phyloP scores from a whole-genome alignment of 352 stramenopile species.

The Albugo candida region DNA sequence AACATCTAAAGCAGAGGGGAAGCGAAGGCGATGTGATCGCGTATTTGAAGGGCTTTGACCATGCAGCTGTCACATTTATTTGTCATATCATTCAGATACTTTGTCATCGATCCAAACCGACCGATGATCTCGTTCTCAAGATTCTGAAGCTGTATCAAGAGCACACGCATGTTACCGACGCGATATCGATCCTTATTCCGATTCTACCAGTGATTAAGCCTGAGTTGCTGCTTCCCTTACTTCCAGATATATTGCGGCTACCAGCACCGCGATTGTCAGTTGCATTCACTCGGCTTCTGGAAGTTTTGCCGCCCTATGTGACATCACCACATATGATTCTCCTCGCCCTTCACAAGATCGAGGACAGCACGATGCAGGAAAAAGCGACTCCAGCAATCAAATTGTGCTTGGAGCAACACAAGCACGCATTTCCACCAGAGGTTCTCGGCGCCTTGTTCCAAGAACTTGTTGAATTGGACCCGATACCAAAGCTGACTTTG shows the following conservation, averaged over 20 bases:
- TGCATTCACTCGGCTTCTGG: slow-evolving; percentile 45
- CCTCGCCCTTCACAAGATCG: slow-evolving; percentile 53
- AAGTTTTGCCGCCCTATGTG: slow-evolving; percentile 46
- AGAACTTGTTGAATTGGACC: slow-evolving; percentile 34
- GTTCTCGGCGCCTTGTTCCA: slow-evolving; percentile 47
- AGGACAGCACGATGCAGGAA: slow-evolving; percentile 56
- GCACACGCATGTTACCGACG: slow-evolving; percentile 33
- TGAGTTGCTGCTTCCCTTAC: slow-evolving; percentile 33
- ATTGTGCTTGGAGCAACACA: slow-evolving; percentile 47
- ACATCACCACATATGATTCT: slow-evolving; percentile 47
- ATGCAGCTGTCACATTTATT: slow-evolving; percentile 37
- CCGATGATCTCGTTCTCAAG: slow-evolving; percentile 32
- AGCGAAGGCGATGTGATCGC: slow-evolving; percentile 28
- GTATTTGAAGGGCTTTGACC: slow-evolving; percentile 41
- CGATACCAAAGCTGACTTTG: slow-evolving; percentile 43
- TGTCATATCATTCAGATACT: slow-evolving; percentile 65
- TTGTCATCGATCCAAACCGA: slow-evolving; percentile 14
- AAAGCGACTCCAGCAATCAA: slow-evolving; percentile 58
- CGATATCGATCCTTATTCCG: slow-evolving; percentile 48
- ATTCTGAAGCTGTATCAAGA: slow-evolving; percentile 39
- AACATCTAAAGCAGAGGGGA: slow-evolving; percentile 53
- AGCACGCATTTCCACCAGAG: slow-evolving; percentile 55
- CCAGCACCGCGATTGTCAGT: slow-evolving; percentile 31
- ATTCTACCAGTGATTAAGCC: slow-evolving; percentile 31
- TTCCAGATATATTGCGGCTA: slow-evolving; percentile 34